phyloP scores from a whole-genome alignment of 192 early-diverging fungal species.

The Podochytrium sp. region DNA sequence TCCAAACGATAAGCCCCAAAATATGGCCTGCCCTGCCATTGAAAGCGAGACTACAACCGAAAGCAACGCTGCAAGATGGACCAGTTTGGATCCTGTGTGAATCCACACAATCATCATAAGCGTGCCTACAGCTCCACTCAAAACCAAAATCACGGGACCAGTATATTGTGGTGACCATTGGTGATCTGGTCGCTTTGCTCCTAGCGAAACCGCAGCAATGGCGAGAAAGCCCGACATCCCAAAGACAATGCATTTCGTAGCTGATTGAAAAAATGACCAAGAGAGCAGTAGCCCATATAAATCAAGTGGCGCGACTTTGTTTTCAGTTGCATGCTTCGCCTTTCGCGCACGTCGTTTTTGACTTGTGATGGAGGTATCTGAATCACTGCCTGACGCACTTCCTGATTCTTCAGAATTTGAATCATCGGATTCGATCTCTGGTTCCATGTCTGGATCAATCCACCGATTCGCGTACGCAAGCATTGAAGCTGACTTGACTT shows the following conservation, averaged over 20 bases:
- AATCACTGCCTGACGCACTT: not conserved
- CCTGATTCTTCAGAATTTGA: not conserved
- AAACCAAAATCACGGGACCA: not conserved
- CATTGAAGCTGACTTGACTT: not conserved
- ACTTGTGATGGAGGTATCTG: too few relatives aligned
- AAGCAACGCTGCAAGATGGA: not conserved
- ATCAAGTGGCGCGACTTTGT: not conserved
- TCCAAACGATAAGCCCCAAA: conserved; percentile 21
- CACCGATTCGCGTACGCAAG: not conserved
- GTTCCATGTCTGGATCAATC: not conserved
- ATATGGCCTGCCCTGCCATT: conserved; percentile 21
- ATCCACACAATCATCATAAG: not conserved
- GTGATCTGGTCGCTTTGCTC: not conserved
- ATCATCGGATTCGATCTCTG: not conserved
- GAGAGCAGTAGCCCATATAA: conserved; percentile 16
- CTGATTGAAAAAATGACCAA: conserved; percentile 8
- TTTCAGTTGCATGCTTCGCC: too few relatives aligned
- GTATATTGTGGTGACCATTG: not conserved
- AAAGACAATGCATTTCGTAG: conserved; percentile 5
- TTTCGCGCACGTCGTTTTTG: too few relatives aligned
- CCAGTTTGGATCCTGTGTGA: not conserved
- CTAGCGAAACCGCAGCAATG: conserved; percentile 7
- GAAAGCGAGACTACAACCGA: not conserved
- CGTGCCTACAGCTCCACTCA: not conserved
- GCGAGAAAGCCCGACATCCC: not conserved